Evolutionary conservation across 257 asterid species (phyloP), one percentile per base, ranked within the genome.

Genomic region (Ocimum tenuiflorum): DNA sequence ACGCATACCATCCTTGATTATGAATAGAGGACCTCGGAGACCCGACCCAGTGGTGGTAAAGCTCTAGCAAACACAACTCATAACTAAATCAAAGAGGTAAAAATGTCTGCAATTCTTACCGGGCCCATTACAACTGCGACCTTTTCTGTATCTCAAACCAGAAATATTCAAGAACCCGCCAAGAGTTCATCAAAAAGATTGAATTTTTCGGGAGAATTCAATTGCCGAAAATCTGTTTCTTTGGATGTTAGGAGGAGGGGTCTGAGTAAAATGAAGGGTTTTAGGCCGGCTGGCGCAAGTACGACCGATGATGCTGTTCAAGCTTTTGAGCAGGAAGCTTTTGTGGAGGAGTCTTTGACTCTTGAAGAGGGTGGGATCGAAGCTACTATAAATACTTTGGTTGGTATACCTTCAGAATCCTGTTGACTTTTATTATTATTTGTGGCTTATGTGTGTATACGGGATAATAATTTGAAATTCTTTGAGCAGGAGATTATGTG

Each of bases 351-450:
- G 63, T 65, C 83, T 51, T 42, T 68, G 47, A 22, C 27, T 60
- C 64, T 58, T 29, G 71, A 41, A 15, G 67, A 70, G 38, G 51
- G 52, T 58, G 81, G 86, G 54, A 24, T 91, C 41, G 79, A 86
- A 65, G 78, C 95, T 50, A 75, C 75, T 49, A 67, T 86, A 13
- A 88, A 91, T 73, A 60, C 13, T 63, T 53, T 83, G 92, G 98
- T 91, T 29, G 39, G 83, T 77, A 35, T 7, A 75, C 10, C 72
- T 67, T 64, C 48, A 4, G n/a, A 39, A 6, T 33, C 19, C 47
- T 72, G 17, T 64, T 58, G 13, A 4, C 42, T 56, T 27, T 38
- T 36, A 23, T 48, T 14, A 35, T 47, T n/a, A 24, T 66, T 2
- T 46, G 15, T 13, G 0, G 17, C 42, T 5, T 45, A 5, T 67